phyloP scores from a whole-genome alignment of 2,329 filamentous ascomycete species.

The Chaetomium sp. region DNA sequence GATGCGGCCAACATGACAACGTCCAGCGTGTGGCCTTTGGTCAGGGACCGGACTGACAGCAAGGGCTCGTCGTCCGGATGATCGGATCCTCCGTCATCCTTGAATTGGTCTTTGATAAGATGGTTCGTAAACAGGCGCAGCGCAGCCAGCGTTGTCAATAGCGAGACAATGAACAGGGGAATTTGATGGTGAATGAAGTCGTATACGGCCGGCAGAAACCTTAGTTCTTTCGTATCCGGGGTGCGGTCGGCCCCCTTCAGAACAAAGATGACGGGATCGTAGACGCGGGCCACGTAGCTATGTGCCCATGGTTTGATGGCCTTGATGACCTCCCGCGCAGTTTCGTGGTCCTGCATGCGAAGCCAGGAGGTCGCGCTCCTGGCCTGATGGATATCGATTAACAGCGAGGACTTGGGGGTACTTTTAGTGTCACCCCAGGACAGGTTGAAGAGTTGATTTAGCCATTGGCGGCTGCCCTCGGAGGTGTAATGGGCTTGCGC shows the following conservation, averaged over 20 bases:
- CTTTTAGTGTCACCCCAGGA: conserved; percentile 35
- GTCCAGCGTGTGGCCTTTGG: conserved; percentile 68
- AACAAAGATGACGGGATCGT: conserved; percentile 74
- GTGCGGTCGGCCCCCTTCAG: conserved; percentile 68
- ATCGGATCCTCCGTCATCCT: conserved; percentile 49
- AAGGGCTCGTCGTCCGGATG: conserved; percentile 52
- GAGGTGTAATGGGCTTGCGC: conserved; percentile 80
- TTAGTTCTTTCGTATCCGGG: conserved; percentile 52
- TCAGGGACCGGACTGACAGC: conserved; percentile 62
- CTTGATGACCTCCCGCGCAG: conserved; percentile 74
- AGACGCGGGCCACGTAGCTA: conserved; percentile 73
- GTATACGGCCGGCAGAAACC: conserved; percentile 60
- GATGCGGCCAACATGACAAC: conserved; percentile 66
- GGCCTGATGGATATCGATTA: conserved; percentile 70
- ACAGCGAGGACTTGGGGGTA: conserved; percentile 44
- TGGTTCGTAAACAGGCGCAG: conserved; percentile 74
- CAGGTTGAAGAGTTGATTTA: conserved; percentile 41
- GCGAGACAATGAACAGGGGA: conserved; percentile 61
- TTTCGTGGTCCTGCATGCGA: conserved; percentile 75
- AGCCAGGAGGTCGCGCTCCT: conserved; percentile 78
- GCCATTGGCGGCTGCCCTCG: conserved; percentile 49
- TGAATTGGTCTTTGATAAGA: conserved; percentile 67
- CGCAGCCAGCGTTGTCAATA: conserved; percentile 64
- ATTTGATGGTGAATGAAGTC: conserved; percentile 67
- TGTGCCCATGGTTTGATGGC: conserved; percentile 71